Evolutionary conservation across 2,329 filamentous ascomycete species (phyloP).

Genomic region (Diplodia corticola): DNA sequence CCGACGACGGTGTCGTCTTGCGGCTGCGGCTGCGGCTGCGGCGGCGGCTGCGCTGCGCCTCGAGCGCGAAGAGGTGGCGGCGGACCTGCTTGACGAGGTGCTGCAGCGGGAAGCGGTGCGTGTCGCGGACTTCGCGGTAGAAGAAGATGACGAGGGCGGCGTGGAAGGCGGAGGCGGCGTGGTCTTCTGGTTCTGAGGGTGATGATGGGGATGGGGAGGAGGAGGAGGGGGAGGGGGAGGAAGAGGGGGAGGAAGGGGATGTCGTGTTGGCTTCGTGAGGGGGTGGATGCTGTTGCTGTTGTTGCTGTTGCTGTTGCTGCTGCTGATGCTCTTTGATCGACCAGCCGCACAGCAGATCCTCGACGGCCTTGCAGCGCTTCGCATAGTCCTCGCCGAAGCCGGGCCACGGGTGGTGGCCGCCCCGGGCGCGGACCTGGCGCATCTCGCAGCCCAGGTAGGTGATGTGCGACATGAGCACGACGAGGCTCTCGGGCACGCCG

Average conservation of each 20-base stretch:
- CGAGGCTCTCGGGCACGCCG: background rate
- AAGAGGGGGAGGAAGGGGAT: background rate
- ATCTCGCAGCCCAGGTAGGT: constrained; percentile 3
- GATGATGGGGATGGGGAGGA: background rate
- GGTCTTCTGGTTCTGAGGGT: background rate
- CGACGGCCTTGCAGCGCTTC: constrained; percentile 1
- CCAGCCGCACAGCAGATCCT: constrained; percentile 9
- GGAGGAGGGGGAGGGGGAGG: background rate
- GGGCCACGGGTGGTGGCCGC: background rate
- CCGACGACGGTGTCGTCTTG: too few species aligned
- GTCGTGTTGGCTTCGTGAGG: background rate
- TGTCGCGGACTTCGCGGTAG: constrained; percentile 10
- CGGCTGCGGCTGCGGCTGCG: too few species aligned
- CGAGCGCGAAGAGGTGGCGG: constrained; percentile 2
- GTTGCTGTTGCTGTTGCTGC: background rate
- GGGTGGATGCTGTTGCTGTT: background rate
- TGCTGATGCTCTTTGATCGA: background rate
- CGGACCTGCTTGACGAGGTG: background rate
- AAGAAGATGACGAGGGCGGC: constrained; percentile 8
- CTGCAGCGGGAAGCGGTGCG: constrained; percentile 40
- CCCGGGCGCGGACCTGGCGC: background rate
- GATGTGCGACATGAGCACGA: constrained; percentile 11
- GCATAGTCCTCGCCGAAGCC: background rate
- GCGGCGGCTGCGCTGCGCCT: too few species aligned
- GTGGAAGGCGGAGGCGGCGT: constrained; percentile 8